Evolutionary conservation across 2,329 filamentous ascomycete genomes (phyloP).

Genomic region (Alternaria angustiovoidea): DNA sequence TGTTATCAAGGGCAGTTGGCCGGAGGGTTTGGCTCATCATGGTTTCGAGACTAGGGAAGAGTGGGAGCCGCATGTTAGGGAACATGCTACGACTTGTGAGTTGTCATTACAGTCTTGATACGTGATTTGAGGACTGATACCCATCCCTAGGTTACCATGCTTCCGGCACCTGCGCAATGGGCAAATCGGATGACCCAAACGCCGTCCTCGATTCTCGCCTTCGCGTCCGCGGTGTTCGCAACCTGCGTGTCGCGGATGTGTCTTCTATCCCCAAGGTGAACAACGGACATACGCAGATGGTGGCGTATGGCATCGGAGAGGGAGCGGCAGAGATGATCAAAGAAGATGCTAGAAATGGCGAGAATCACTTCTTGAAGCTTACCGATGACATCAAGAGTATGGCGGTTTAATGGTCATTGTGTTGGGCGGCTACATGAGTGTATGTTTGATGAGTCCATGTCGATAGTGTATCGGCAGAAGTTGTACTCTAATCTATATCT

Average conservation of each 20-base stretch:
- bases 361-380: constrained; percentile 16
- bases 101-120: not conserved
- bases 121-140: not conserved
- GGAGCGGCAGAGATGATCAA: constrained; percentile 45
- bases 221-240: constrained; percentile 35
- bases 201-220: constrained; percentile 51
- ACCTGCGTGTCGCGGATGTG: constrained; percentile 40
- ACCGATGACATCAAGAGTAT: constrained; percentile 3
- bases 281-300: constrained; percentile 49
- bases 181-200: constrained; percentile 35
- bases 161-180: constrained; percentile 68
- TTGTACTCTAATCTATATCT: not conserved
- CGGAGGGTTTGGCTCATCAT: constrained; percentile 61
- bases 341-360: constrained; percentile 27
- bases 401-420: not conserved
- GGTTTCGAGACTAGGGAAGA: constrained; percentile 62
- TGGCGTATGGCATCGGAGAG: constrained; percentile 46
- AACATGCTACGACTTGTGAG: constrained; percentile 68
- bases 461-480: not conserved
- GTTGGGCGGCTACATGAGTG: not conserved
- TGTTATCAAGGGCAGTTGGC: constrained; percentile 69
- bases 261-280: constrained; percentile 37
- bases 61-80: constrained; percentile 65
- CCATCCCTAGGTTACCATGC: constrained; percentile 54
- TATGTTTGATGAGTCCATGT: not conserved